Evolutionary conservation across 2,329 filamentous ascomycete species (phyloP).

Genomic region (Penicillium griseofulvum): DNA sequence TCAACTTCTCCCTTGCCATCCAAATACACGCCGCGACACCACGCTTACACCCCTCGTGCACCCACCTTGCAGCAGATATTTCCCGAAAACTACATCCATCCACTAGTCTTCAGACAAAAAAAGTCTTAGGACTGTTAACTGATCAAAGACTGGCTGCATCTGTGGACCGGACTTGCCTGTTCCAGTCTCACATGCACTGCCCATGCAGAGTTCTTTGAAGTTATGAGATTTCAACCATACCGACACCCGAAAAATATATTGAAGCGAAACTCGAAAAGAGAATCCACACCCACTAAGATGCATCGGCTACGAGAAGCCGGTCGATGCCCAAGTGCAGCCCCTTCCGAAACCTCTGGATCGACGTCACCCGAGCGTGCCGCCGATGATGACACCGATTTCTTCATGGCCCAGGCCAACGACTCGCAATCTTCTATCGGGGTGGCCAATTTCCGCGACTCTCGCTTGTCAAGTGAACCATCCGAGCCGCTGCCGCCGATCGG

Average conservation of each 20-base stretch:
- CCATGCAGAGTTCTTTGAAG: conserved; percentile 17
- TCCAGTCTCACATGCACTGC: conserved; percentile 11
- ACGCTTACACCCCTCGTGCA: conserved; percentile 7
- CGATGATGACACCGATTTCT: conserved; percentile 92
- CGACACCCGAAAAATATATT: conserved; percentile 11
- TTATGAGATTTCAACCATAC: conserved; percentile 22
- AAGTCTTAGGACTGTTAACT: background rate
- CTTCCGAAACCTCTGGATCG: conserved; percentile 45
- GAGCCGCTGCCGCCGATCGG: conserved; percentile 62
- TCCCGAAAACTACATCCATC: background rate
- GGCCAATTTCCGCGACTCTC: conserved; percentile 72
- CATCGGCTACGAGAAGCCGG: conserved; percentile 36
- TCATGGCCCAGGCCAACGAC: conserved; percentile 77
- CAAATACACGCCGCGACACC: background rate
- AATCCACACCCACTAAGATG: conserved; percentile 27
- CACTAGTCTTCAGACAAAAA: background rate
- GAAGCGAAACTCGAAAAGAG: conserved; percentile 6
- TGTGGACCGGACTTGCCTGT: conserved; percentile 8
- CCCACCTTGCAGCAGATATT: background rate
- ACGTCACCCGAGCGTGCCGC: conserved; percentile 56
- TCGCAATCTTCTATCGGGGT: conserved; percentile 88
- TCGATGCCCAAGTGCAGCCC: conserved; percentile 41
- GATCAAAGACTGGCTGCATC: conserved; percentile 1
- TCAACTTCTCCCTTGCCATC: conserved; percentile 4
- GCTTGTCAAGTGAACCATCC: conserved; percentile 53